These are phyloP conservation scores for Hymenochaete sp. DNA, from an alignment of 1,284 basidiomycete species.

Conservation along the genomic window DNA sequence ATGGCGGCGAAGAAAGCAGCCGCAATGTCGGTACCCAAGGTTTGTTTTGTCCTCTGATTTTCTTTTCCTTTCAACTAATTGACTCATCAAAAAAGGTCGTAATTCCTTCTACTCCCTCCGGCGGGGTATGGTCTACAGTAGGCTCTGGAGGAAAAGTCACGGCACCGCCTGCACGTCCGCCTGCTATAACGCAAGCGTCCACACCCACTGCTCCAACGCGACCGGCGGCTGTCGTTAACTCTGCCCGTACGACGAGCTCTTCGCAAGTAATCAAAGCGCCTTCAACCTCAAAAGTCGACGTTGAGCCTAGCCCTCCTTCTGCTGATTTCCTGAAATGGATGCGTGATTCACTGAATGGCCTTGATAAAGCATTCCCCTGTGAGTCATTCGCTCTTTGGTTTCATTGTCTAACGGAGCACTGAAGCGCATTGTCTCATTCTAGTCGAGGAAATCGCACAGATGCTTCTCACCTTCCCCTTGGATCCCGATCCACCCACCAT, in stretches of 20 bases:
- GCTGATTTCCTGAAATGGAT: slow-evolving; percentile 91
- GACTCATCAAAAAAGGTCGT: not conserved
- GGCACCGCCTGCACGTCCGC: slow-evolving; percentile 23
- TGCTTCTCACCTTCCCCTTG: slow-evolving; percentile 84
- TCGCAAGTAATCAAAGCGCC: slow-evolving; percentile 27
- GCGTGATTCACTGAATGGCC: slow-evolving; percentile 78
- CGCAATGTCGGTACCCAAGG: slow-evolving; percentile 73
- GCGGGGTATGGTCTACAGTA: slow-evolving; percentile 79
- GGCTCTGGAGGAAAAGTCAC: slow-evolving; percentile 65
- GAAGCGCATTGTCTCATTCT: slow-evolving; percentile 16
- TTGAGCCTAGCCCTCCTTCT: slow-evolving; percentile 59
- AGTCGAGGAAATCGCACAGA: slow-evolving; percentile 91
- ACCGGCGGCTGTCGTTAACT: slow-evolving; percentile 22
- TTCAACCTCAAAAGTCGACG: slow-evolving; percentile 41
- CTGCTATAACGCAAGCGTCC: slow-evolving; percentile 25
- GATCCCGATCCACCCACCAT: slow-evolving; percentile 75
- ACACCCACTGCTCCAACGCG: slow-evolving; percentile 17
- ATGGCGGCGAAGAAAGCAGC: slow-evolving; percentile 61
- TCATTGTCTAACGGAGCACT: not conserved
- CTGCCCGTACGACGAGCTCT: slow-evolving; percentile 31
- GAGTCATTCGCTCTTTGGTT: slow-evolving; percentile 24
- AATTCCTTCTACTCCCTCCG: slow-evolving; percentile 27
- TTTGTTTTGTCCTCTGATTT: slow-evolving; percentile 23
- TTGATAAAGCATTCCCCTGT: slow-evolving; percentile 78
- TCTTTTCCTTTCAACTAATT: not conserved